phyloP scores from a whole-genome alignment of 192 early-diverging fungal genomes.

The Umbelopsis sp. region DNA sequence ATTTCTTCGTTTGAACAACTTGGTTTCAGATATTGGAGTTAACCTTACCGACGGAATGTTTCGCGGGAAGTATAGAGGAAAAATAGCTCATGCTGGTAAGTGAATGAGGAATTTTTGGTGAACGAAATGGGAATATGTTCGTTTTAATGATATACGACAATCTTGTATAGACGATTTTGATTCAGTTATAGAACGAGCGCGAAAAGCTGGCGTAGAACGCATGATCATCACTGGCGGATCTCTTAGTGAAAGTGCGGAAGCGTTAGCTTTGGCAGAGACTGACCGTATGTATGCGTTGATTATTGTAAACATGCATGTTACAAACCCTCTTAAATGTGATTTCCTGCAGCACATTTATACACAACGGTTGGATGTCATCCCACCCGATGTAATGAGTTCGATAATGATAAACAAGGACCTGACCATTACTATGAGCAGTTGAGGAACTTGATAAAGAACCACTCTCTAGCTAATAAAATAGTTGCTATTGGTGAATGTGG shows the following conservation, averaged over 20 bases:
- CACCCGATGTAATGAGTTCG: constrained; percentile 77
- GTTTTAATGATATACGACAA: neutral
- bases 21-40: constrained; percentile 79
- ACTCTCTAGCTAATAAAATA: constrained; percentile 52
- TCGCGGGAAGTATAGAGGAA: constrained; percentile 78
- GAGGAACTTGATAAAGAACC: constrained; percentile 42
- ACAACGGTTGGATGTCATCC: constrained; percentile 88
- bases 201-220: constrained; percentile 64
- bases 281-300: constrained; percentile 40
- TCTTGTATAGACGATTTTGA: constrained; percentile 60
- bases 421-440: constrained; percentile 63
- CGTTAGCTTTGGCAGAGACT: constrained; percentile 55
- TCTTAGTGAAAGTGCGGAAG: constrained; percentile 59
- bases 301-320: neutral
- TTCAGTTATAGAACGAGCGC: constrained; percentile 65
- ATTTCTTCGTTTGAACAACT: neutral
- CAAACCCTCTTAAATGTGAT: neutral
- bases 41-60: constrained; percentile 91
- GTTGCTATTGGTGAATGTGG: constrained; percentile 97
- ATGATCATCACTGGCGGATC: constrained; percentile 86
- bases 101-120: neutral
- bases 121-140: neutral
- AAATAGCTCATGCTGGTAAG: constrained; percentile 67
- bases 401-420: constrained; percentile 54
- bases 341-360: constrained; percentile 33